Percentiles rank a stretch among this genome's conserved stretches.
These are phyloP conservation scores for Pseudogymnoascus sp. DNA, from an alignment of 2,329 filamentous ascomycete species.

Conservation along the genomic window DNA sequence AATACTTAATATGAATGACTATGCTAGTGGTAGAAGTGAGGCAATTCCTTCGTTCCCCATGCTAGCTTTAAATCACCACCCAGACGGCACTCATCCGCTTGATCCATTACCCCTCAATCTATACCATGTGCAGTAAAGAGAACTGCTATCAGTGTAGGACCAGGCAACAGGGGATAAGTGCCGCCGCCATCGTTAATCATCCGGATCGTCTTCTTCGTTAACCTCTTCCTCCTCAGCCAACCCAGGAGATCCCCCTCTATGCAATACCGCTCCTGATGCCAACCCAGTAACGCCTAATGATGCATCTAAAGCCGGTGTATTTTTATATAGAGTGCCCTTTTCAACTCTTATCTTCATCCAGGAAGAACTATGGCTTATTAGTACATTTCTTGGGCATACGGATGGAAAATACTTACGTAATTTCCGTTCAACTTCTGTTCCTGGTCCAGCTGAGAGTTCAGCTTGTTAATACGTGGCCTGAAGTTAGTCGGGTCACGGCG, in stretches of 20 bases:
- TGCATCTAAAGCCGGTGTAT: slow-evolving; percentile 26
- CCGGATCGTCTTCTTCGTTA: slow-evolving; percentile 60
- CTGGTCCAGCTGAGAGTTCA: slow-evolving; percentile 89
- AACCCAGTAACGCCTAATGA: slow-evolving; percentile 27
- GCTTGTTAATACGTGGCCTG: slow-evolving; percentile 97
- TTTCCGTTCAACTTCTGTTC: slow-evolving; percentile 93
- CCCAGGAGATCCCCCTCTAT: slow-evolving; percentile 27
- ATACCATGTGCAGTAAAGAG: slow-evolving; percentile 16
- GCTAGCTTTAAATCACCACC: slow-evolving; percentile 7
- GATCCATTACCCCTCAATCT: slow-evolving; percentile 45
- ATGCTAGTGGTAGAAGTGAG: slow-evolving; percentile 1
- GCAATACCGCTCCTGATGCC: slow-evolving; percentile 23
- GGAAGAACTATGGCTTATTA: slow-evolving; percentile 64
- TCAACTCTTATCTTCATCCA: slow-evolving; percentile 69
- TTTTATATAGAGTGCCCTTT: slow-evolving; percentile 51
- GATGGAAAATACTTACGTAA: slow-evolving; percentile 57
- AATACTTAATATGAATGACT: slow-evolving; percentile 7
- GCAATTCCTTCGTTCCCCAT: background rate
- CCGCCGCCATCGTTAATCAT: slow-evolving; percentile 52
- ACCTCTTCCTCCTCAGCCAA: slow-evolving; percentile 41
- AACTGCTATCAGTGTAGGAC: slow-evolving; percentile 40
- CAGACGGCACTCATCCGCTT: slow-evolving; percentile 9
- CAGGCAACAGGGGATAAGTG: slow-evolving; percentile 62
- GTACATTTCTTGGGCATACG: slow-evolving; percentile 12
- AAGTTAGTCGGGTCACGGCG: slow-evolving; percentile 93